Evolutionary conservation across 1,139 yeast genomes (phyloP), one percentile per base, ranked within the genome.

Genomic region (Debaryomycetaceae sp.): DNA sequence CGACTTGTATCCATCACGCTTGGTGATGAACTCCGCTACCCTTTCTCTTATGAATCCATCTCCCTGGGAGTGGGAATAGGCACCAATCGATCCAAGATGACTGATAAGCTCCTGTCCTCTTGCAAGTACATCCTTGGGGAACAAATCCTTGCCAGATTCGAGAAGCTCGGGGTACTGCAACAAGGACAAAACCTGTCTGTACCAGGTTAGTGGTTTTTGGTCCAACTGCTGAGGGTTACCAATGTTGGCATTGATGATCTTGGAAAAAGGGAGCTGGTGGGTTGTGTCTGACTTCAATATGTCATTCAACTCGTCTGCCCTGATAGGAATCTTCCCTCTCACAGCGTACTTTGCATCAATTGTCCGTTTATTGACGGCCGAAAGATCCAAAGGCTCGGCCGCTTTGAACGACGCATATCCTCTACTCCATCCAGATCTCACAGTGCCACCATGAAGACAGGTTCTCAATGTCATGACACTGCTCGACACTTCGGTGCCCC

Each of bases 151-250:
- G 9, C 61, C 47, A 29, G 75, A 63, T 22, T 61, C 58, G 43
- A 89, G 58, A 44, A 91, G 65, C 34, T 76, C 79, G 0, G 99
- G 98, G 61, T 88, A 86, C 67, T 93, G 97, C 57, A 91, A 70
- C 40, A 91, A 68, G 0, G 97, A 80, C 50, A 91, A 71, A 5
- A 91, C 96, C 63, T 91, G 96, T 59, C 99, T 79, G 67, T 89
- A 90, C 75, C 95, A 95, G n/a, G 96, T 88, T 58, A 93, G 73
- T 1, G 99, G 99, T 57, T 83, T 78, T 66, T 93, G 99, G 56
- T 88, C 93, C 58, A 93, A 76, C 62, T 91, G 98, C 65, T 93
- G 99, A 1, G 99, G 99, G 62, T 95, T 95, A 34, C 99, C 99
- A 50, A 93, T 93, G 64, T 95, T 93, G 50, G 97, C 95, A 57